A percentile compares a stretch with the other conserved stretches of the same genome.
These are phyloP conservation scores for Pleomassaria siparia DNA, from an alignment of 2,329 filamentous ascomycete species.

Conservation along the genomic window DNA sequence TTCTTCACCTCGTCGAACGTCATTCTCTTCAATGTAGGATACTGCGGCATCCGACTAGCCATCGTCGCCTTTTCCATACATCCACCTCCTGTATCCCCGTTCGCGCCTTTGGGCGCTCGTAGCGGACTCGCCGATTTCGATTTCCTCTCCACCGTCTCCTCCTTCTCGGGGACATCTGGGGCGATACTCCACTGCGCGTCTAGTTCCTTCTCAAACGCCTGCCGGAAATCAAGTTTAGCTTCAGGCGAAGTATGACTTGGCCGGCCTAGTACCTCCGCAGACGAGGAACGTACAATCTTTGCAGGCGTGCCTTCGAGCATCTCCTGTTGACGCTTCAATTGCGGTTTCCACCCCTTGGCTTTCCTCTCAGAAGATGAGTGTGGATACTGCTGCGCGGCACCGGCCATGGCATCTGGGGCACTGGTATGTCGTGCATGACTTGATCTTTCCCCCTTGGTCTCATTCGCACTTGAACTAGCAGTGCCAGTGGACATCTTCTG, in stretches of 20 bases:
- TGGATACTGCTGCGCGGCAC: slow-evolving; percentile 1
- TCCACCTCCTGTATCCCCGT: too few species aligned
- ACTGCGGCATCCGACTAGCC: slow-evolving; percentile 5
- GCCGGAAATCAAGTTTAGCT: slow-evolving; percentile 8
- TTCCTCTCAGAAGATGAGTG: slow-evolving; percentile 2
- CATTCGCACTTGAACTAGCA: not conserved
- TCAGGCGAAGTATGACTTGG: slow-evolving; percentile 21
- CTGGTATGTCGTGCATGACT: slow-evolving; percentile 17
- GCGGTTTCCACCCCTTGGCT: slow-evolving; percentile 22
- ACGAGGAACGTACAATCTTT: slow-evolving; percentile 13
- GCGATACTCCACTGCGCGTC: slow-evolving; percentile 7
- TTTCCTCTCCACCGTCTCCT: slow-evolving; percentile 9
- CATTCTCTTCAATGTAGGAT: slow-evolving; percentile 7
- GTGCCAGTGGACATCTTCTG: slow-evolving; percentile 25
- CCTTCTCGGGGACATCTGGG: too few species aligned
- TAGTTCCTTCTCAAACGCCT: slow-evolving; percentile 15
- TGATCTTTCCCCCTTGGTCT: not conserved
- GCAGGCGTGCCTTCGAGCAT: not conserved
- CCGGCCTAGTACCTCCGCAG: slow-evolving; percentile 20
- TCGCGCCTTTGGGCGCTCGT: too few species aligned
- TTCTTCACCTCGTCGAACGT: slow-evolving; percentile 29
- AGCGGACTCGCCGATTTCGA: slow-evolving; percentile 15
- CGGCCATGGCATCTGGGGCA: slow-evolving; percentile 16
- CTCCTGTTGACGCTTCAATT: slow-evolving; percentile 8
- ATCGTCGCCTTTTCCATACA: slow-evolving; percentile 8